Evolutionary conservation across 176 grass and related monocot genomes (phyloP), one percentile per base, ranked within the genome.

Genomic region (Bonia amplexicaulis): DNA sequence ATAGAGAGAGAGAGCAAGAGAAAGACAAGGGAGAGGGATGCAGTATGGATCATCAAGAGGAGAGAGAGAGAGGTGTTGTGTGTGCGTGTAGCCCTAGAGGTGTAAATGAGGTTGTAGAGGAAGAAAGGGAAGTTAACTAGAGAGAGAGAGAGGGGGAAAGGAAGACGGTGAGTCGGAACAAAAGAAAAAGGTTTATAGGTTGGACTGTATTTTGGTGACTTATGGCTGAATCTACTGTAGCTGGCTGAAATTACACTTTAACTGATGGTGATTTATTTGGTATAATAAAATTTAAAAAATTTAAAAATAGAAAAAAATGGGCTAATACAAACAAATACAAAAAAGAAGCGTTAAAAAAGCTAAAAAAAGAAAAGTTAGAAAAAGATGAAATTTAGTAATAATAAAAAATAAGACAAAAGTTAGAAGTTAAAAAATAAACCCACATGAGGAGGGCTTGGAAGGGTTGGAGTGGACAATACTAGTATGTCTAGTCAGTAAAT

Each of bases 81-180:
- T 80, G 80, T 54, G 80, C 61, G 78, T 76, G 69, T 79, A 87
- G 89, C 89, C 85, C 81, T 88, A 93, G 88, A 90, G 85, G 44
- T 73, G 88, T 85, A 83, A 88, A 90, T 84, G 82, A 90, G 82
- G 85, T 58, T 84, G 63, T 80, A 84, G 60, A 69, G 73, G 49
- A 71, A 55, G 65, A 90, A 90, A 88, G 64, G 72, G 83, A 90
- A 77, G 77, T 60, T 90, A 84, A 85, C 80, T 87, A 90, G 72
- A 86, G 83, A 77, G 49, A 74, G 82, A 22, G 82, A 77, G 49
- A 74, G 82, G 17, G 82, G 57, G 47, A 83, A 83, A 83, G 82
- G 60, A 73, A 39, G 71, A 83, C 87, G 80, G 49, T 2, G 55
- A 76, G 66, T 39, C 48, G 46, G 74, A 87, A 87, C 57, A 74